phyloP scores from a whole-genome alignment of 2,329 filamentous ascomycete genomes.

The Aciculosporium take region DNA sequence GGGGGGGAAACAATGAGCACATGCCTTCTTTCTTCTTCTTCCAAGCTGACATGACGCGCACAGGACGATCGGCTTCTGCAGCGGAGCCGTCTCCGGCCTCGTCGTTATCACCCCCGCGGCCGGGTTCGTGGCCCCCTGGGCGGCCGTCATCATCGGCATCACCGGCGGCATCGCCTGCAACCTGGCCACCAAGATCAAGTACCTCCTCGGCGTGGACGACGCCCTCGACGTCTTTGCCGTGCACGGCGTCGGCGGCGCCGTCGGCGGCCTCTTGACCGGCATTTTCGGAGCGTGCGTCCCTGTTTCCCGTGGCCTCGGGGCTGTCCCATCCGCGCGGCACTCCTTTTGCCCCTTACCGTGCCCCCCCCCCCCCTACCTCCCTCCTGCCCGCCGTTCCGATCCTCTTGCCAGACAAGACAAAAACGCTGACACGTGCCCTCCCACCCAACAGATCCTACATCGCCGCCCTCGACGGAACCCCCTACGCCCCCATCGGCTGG shows the following conservation, averaged over 20 bases:
- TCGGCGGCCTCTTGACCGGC: slow-evolving; percentile 65
- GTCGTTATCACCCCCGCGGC: slow-evolving; percentile 78
- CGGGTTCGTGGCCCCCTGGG: slow-evolving; percentile 60
- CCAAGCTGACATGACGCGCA: neutral
- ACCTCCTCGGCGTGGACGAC: slow-evolving; percentile 62
- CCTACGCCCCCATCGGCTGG: slow-evolving; percentile 48
- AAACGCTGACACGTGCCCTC: slow-evolving; percentile 7
- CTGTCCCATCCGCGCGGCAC: too few species aligned
- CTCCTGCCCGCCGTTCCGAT: neutral
- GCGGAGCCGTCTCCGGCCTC: slow-evolving; percentile 72
- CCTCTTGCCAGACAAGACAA: too few species aligned
- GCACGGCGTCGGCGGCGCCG: slow-evolving; percentile 71
- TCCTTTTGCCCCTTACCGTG: neutral
- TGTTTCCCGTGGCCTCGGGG: too few species aligned
- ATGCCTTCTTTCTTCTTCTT: too few species aligned
- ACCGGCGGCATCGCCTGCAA: slow-evolving; percentile 57
- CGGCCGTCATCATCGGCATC: slow-evolving; percentile 43
- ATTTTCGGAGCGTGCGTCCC: slow-evolving; percentile 51
- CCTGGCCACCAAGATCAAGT: slow-evolving; percentile 75
- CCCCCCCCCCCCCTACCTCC: neutral
- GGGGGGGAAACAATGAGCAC: neutral
- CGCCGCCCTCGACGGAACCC: slow-evolving; percentile 56
- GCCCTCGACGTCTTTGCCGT: slow-evolving; percentile 85
- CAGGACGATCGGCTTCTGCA: slow-evolving; percentile 85
- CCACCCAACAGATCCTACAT: slow-evolving; percentile 53